Evolutionary conservation across 257 asterid species (phyloP).

Genomic region (Salvia hispanica): DNA sequence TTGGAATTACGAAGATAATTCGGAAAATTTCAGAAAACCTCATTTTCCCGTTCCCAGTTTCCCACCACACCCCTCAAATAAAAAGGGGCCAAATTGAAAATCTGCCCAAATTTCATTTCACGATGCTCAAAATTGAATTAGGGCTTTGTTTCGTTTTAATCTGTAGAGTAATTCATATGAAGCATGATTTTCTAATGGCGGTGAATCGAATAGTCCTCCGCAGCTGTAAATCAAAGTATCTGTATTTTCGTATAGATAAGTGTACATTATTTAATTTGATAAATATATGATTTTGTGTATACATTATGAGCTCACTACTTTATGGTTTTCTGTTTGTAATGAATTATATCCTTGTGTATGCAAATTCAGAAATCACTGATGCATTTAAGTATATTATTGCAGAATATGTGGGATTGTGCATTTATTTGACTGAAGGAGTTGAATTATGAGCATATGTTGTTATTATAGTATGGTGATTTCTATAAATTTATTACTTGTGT

Average conservation of each 20-base stretch:
- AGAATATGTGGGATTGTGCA: not conserved
- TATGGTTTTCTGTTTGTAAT: slow-evolving; percentile 21
- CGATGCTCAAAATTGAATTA: slow-evolving; percentile 11
- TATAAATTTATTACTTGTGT: not conserved
- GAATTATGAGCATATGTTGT: slow-evolving; percentile 2
- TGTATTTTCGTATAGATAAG: slow-evolving; percentile 11
- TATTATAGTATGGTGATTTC: not conserved
- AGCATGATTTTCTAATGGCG: slow-evolving; percentile 10
- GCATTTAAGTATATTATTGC: slow-evolving; percentile 1
- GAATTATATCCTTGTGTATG: slow-evolving; percentile 3
- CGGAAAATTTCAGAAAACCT: not conserved
- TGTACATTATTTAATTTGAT: slow-evolving; percentile 23
- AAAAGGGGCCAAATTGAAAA: not conserved
- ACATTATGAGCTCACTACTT: slow-evolving; percentile 25
- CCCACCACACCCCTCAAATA: slow-evolving; percentile 7
- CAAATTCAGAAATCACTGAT: slow-evolving; percentile 6
- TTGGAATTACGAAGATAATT: not conserved
- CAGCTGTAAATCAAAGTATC: slow-evolving; percentile 11
- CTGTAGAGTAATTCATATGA: not conserved
- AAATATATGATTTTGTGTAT: not conserved
- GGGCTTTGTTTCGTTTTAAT: not conserved
- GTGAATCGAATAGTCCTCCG: not conserved
- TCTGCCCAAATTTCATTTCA: not conserved
- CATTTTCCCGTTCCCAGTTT: not conserved
- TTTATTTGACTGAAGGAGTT: not conserved